Conservation (phyloP, 768 basidiomycete species). For the Hemileccinum rubropunctum region DNA sequence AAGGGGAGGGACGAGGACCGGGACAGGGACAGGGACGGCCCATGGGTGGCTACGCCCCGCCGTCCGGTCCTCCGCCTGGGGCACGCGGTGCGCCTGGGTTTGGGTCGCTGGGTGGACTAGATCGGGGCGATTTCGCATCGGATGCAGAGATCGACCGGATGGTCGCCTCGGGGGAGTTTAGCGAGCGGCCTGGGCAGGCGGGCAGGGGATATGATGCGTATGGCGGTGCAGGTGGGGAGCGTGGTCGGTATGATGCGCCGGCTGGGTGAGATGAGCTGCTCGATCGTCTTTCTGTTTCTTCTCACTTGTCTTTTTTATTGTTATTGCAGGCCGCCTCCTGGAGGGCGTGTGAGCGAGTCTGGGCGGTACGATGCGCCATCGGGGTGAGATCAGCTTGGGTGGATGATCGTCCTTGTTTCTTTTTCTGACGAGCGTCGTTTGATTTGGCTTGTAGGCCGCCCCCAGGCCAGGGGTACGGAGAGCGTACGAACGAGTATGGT, state of each 20-base stretch:
- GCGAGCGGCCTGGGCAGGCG: too few relatives aligned
- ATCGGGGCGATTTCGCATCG: conserved; percentile 28
- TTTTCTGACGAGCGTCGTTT: background rate
- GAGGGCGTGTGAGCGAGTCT: background rate
- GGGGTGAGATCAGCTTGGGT: conserved; percentile 12
- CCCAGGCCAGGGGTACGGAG: conserved; percentile 1
- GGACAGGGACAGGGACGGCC: background rate
- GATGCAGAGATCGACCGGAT: conserved; percentile 25
- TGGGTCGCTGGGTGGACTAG: conserved; percentile 13
- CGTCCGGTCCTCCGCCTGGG: background rate
- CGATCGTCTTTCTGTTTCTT: background rate
- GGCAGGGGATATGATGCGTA: background rate
- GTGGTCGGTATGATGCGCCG: background rate
- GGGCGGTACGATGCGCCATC: conserved; percentile 1
- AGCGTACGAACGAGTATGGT: background rate
- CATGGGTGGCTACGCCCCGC: background rate
- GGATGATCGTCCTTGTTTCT: too few relatives aligned
- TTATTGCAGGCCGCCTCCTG: background rate
- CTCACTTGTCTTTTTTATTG: background rate
- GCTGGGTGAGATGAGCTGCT: conserved; percentile 13
- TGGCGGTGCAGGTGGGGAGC: background rate
- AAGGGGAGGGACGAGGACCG: background rate
- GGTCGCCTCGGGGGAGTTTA: conserved; percentile 17
- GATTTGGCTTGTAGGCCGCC: conserved; percentile 7
- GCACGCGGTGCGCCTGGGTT: background rate